Conservation (phyloP, 257 asterid species). For the Lithospermum erythrorhizon region DNA sequence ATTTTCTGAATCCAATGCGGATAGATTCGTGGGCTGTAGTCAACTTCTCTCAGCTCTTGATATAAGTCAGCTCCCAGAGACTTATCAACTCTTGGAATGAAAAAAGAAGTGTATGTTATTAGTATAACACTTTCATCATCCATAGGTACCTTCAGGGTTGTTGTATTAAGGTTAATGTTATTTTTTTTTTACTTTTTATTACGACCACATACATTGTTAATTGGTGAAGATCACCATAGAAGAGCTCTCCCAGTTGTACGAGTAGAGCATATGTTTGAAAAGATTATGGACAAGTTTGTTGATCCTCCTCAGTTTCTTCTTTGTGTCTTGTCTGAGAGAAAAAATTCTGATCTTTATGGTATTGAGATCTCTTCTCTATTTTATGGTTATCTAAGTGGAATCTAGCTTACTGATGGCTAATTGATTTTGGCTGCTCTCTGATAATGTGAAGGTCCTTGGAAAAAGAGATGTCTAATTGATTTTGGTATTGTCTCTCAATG, state of each 20-base stretch:
- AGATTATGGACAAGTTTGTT: conserved; percentile 48
- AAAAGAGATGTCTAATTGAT: conserved; percentile 60
- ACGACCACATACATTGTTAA: conserved; percentile 70
- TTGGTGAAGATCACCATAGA: conserved; percentile 74
- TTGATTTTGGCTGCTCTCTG: conserved; percentile 3
- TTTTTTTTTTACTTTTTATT: too few species aligned
- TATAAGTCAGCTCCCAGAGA: conserved; percentile 67
- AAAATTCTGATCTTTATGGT: conserved; percentile 78
- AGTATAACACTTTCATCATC: too few species aligned
- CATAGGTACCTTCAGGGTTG: too few species aligned
- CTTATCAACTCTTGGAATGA: conserved; percentile 77
- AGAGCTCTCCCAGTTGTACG: conserved; percentile 53
- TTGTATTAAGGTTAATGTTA: conserved; percentile 1
- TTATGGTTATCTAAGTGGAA: conserved; percentile 1
- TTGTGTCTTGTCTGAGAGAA: conserved; percentile 80
- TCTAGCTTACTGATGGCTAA: not conserved
- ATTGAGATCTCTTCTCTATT: conserved; percentile 13
- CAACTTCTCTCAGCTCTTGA: conserved; percentile 73
- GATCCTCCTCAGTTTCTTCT: conserved; percentile 71
- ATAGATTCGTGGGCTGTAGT: conserved; percentile 77
- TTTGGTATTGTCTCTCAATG: conserved; percentile 78
- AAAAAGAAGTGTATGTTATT: conserved; percentile 69
- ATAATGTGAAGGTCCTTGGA: conserved; percentile 79
- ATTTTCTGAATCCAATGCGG: conserved; percentile 42
- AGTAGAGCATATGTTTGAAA: conserved; percentile 81